These are phyloP conservation scores for Moricandia moricandioides DNA, from an alignment of 345 rosid species.

Conservation along the genomic window DNA sequence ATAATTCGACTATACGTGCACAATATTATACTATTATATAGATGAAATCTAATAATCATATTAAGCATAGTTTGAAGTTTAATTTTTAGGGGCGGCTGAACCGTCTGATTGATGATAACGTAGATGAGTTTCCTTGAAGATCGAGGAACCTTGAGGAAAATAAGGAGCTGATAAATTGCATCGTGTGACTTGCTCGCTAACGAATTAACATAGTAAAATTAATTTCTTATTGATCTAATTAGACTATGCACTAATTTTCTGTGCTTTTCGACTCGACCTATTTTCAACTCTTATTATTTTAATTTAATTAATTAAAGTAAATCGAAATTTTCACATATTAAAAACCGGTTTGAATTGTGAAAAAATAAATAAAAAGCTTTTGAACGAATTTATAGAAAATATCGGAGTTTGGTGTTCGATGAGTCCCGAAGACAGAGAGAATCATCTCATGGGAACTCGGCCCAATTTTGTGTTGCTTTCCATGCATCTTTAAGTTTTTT, in stretches of 20 bases:
- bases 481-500: neutral
- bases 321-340: neutral
- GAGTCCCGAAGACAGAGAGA: constrained; percentile 69
- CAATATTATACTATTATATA: too few relatives aligned
- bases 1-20: constrained; percentile 1
- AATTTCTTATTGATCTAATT: neutral
- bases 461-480: constrained; percentile 25
- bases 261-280: neutral
- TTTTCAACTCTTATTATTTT: neutral
- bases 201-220: neutral
- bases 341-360: neutral
- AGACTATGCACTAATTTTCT: neutral
- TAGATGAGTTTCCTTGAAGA: neutral
- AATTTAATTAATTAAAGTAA: too few relatives aligned
- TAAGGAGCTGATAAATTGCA: neutral
- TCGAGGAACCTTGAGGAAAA: neutral
- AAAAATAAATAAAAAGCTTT: neutral
- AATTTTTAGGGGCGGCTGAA: neutral
- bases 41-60: too few relatives aligned
- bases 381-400: constrained; percentile 18
- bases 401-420: constrained; percentile 25
- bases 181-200: neutral
- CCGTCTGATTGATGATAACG: neutral
- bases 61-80: neutral
- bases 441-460: constrained; percentile 45